A percentile compares a stretch with the other conserved stretches of the same genome.
These are phyloP conservation scores for Mycena polygramma DNA, from an alignment of 768 basidiomycete species.

Conservation along the genomic window DNA sequence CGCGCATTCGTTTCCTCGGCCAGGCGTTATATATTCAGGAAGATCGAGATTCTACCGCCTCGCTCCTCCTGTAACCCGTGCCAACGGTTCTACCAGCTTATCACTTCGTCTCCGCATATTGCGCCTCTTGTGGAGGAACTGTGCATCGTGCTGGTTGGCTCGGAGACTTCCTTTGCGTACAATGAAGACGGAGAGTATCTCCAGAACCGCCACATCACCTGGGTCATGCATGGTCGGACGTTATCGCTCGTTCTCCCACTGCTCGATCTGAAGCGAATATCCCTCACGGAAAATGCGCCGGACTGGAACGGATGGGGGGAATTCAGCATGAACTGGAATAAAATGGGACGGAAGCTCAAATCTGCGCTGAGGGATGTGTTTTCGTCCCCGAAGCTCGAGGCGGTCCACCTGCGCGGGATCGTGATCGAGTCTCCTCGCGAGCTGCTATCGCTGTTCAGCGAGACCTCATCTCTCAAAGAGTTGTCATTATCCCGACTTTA, in stretches of 20 bases:
- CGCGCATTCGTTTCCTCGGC: constrained; percentile 9
- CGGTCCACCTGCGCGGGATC: constrained; percentile 21
- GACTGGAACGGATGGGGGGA: background rate
- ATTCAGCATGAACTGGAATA: constrained; percentile 5
- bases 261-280: constrained; percentile 11
- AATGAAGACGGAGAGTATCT: background rate
- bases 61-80: background rate
- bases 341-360: background rate
- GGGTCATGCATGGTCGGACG: background rate
- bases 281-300: constrained; percentile 7
- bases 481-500: background rate
- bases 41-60: constrained; percentile 6
- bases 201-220: background rate
- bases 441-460: constrained; percentile 19
- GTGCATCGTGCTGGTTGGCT: constrained; percentile 4
- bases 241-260: constrained; percentile 5
- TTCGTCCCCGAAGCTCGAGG: background rate
- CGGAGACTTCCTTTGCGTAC: background rate
- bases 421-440: constrained; percentile 5
- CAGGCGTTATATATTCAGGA: constrained; percentile 12
- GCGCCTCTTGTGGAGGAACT: background rate
- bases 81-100: background rate
- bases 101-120: background rate
- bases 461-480: constrained; percentile 5
- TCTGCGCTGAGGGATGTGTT: background rate